Evolutionary conservation across 306 rosid species (phyloP), one percentile per base, ranked within the genome.

Genomic region (Sindora glabra): DNA sequence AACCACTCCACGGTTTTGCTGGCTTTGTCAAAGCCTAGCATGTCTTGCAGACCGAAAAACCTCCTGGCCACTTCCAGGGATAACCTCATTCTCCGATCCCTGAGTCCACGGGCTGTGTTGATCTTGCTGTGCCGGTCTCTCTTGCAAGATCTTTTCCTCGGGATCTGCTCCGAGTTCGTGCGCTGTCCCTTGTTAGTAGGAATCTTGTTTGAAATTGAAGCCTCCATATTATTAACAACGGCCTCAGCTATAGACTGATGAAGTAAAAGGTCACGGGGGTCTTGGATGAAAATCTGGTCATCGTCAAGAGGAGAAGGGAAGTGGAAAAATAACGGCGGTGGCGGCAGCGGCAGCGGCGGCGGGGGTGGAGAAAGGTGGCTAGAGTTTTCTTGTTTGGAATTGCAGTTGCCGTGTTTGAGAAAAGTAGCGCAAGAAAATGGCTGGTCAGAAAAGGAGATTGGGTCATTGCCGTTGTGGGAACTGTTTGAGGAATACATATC

Each of bases 1-100:
- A 92, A 17, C 99, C 99, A 92, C 38, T 84, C 97, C 3, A 92
- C 95, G 0, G 99, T 89, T 61, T 89, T 89, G 82, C 99, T 92
- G 0, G 89, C 94, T 71, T 87, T 89, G 56, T 92, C 99, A 33
- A 76, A 87, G 3, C 89, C 90, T 10, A 92, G 50, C 83, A 79
- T 62, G 60, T 92, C 99, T 71, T 92, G 99, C 15, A 92, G 68
- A 0, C 92, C 94, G 11, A 92, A 92, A 32, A 92, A 86, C 58
- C 78, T 70, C 22, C 67, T 71, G 2, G 97, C 99, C 14, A 89
- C 95, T 1, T 83, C 85, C 0, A 89, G 78, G 3, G 99, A 89
- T 14, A 92, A 6, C 39, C 99, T 80, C 99, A 89, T 89, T 73
- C 99, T 78, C 18, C 99, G 79, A 41, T 92, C 97, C 38, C 99